These are phyloP conservation scores for Parastagonospora avenae DNA, from an alignment of 2,329 filamentous ascomycete genomes.

Conservation along the genomic window DNA sequence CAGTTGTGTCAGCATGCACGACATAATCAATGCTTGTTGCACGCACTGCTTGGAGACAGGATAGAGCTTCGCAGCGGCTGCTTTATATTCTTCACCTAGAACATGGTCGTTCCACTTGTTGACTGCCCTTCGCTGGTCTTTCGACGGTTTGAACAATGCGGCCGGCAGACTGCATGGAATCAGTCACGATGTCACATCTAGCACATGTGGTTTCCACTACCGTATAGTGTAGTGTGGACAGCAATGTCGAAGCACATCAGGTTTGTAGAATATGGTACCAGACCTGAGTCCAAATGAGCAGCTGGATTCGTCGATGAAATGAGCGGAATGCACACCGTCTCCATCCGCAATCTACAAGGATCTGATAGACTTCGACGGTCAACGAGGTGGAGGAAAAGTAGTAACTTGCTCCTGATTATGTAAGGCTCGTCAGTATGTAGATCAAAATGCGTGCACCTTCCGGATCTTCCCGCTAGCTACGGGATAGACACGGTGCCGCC, in stretches of 20 bases:
- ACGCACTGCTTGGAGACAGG: constrained; percentile 70
- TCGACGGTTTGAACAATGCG: constrained; percentile 66
- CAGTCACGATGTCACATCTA: constrained; percentile 4
- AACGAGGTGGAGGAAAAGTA: constrained; percentile 68
- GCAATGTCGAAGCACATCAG: constrained; percentile 78
- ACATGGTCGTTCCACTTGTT: constrained; percentile 78
- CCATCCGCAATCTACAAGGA: constrained; percentile 76
- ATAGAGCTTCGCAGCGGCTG: constrained; percentile 66
- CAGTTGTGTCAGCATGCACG: constrained; percentile 3
- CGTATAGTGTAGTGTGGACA: constrained; percentile 89
- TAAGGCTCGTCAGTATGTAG: constrained; percentile 26
- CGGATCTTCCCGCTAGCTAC: constrained; percentile 13
- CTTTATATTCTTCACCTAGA: constrained; percentile 69
- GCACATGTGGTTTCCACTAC: constrained; percentile 29
- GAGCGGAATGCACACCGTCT: constrained; percentile 61
- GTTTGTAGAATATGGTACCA: constrained; percentile 72
- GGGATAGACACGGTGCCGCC: background rate
- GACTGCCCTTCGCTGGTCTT: constrained; percentile 74
- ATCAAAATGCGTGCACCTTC: constrained; percentile 3
- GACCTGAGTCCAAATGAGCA: constrained; percentile 43
- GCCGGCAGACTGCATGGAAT: constrained; percentile 64
- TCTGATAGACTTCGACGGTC: constrained; percentile 71
- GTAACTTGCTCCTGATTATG: constrained; percentile 70
- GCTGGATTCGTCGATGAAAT: background rate
- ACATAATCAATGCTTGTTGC: background rate